Evolutionary conservation across 345 rosid genomes (phyloP), one percentile per base, ranked within the genome.

Genomic region (Pugionium dolabratum): DNA sequence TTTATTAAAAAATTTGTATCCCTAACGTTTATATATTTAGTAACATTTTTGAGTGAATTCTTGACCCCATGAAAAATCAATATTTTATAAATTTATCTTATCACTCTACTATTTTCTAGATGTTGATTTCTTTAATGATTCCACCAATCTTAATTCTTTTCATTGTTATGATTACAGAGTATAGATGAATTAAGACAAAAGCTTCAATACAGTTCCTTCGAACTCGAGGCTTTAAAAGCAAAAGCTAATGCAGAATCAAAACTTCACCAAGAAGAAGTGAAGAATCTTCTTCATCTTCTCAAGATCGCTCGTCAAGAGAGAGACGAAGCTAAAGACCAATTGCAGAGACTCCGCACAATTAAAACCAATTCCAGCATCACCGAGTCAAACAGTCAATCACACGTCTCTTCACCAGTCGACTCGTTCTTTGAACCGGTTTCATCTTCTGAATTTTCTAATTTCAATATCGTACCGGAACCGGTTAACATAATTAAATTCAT

Each of bases 321-420:
- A 73, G 95, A 95, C 55, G 97, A 84, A 41, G 94, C 96, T 18
- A 83, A 80, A 67, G 79, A 75, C 6, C 89, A 86, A 35, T 71
- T 87, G 63, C 91, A 85, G 8, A 84, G 71, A 46, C 56, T 88
- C 9, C 70, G 82, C 9, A 70, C 69, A 1, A 62, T 74, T 2
- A 91, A 74, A 75, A 76, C 91, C 0, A 94, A 82, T 53, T 90
- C 99, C 1, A 87, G 91, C 74, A 78, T 91, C 33, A 89, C 98
- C 0, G 98, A 89, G 63, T 91, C 99, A 7, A 85, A 73, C 75
- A 18, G 18, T 18, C 18, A 18, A 18, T 85, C 80, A n/a, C 80
- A 83, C 58, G 80, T 79, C 41, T 87, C 98, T 4, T 83, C 99
- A 32, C 92, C 95, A 0, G 89, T 78, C 0, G 76, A 85, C 44